Conservation (phyloP, 306 rosid genomes). For the Herpetospermum pedunculosum region DNA sequence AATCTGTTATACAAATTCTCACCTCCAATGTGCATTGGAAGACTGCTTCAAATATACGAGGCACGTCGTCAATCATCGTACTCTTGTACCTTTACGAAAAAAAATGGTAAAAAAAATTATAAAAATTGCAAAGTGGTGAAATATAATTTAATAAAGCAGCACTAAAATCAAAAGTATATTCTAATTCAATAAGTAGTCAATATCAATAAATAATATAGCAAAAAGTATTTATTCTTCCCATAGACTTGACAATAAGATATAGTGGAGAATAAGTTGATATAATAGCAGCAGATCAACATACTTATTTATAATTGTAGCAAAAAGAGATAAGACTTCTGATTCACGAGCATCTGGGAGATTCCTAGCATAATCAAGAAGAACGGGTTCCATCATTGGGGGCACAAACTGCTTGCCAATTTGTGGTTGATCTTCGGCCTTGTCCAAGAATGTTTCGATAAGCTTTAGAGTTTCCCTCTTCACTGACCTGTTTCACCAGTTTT, state of each 20-base stretch:
- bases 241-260: neutral
- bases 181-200: neutral
- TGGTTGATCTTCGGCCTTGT: conserved; percentile 97
- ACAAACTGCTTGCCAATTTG: conserved; percentile 96
- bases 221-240: neutral
- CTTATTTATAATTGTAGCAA: conserved; percentile 95
- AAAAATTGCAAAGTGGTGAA: neutral
- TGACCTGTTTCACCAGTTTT: conserved; percentile 42
- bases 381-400: conserved; percentile 99
- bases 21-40: conserved; percentile 98
- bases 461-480: conserved; percentile 96
- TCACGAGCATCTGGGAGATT: conserved; percentile 99
- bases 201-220: neutral
- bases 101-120: neutral
- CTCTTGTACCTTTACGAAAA: conserved; percentile 54
- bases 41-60: conserved; percentile 96
- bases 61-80: conserved; percentile 89
- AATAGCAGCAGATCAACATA: conserved; percentile 22
- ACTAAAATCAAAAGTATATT: neutral
- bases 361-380: conserved; percentile 90
- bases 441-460: conserved; percentile 92
- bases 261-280: neutral
- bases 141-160: neutral
- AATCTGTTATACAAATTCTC: conserved; percentile 10
- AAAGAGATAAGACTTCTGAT: conserved; percentile 91